Evolutionary conservation across 1,284 basidiomycete species (phyloP), one percentile per base, ranked within the genome.

Genomic region (Volvariella volvacea): DNA sequence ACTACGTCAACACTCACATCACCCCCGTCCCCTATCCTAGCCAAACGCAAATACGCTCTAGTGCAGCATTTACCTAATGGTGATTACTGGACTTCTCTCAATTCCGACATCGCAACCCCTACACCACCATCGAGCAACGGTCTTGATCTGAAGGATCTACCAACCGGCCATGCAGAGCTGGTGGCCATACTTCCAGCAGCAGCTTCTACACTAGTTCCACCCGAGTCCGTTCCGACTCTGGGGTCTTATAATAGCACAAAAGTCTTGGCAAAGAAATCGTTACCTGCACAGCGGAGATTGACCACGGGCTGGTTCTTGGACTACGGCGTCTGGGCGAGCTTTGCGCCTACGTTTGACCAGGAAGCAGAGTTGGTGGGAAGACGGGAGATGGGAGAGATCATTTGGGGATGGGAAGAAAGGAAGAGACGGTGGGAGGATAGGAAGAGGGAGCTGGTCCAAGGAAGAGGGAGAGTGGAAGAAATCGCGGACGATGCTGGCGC

Each of bases 81-180:
- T 22, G 80, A 84, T 49, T 87, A 79, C 66, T 90, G 85, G 81
- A 74, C 84, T 6, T 87, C 85, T n/a, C 68, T 83, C 45, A 73
- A 72, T 57, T 70, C 78, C n/a, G 65, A 72, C 55, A 28, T 28
- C 25, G 25, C 25, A 6, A 37, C 61, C 59, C 22, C 59, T 56
- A 49, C 55, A 40, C 47, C 55, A 22, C 50, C 60, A 55, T 16
- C 56, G 50, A 32, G 50, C 48, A 28, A 28, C 12, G 25, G 25
- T 28, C 25, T 28, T 28, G 62, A 70, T 32, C 55, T 83, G 42
- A 76, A 70, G 50, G 64, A 71, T 45, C 55, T 85, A 4, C 60
- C 68, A 12, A 78, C 78, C 9, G 84, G 74, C 15, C 73, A 85
- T 50, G 83, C 88, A 14, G 83, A 88, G 47, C 74, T 90, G 40